A percentile compares a stretch with the other conserved stretches of the same genome.
phyloP scores from a whole-genome alignment of 345 rosid species.

The Cochlearia excelsa region DNA sequence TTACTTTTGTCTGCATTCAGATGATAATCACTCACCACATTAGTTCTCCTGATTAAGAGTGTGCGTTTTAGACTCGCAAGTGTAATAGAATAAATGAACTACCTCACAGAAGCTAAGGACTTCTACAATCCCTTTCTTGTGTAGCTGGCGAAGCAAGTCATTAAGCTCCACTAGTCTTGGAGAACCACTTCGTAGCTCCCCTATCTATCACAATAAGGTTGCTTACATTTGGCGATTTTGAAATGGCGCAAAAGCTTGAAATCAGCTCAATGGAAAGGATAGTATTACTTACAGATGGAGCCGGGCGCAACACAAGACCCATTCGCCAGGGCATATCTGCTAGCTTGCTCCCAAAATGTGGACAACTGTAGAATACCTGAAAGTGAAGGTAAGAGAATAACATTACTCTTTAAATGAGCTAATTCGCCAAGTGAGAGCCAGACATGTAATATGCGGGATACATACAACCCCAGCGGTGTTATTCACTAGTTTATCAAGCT shows the following conservation, averaged over 20 bases:
- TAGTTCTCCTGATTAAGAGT: not conserved
- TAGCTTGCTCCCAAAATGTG: constrained; percentile 95
- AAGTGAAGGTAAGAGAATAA: constrained; percentile 17
- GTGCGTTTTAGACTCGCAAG: constrained; percentile 8
- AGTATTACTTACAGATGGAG: constrained; percentile 71
- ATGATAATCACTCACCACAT: not conserved
- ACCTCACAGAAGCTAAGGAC: constrained; percentile 99
- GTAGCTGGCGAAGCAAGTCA: constrained; percentile 75
- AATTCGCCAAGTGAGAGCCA: constrained; percentile 6
- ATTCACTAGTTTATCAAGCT: constrained; percentile 65
- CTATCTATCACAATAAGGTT: constrained; percentile 48
- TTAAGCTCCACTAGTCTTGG: constrained; percentile 78
- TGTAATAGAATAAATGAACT: constrained; percentile 3
- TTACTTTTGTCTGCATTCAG: constrained; percentile 77
- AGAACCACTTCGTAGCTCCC: constrained; percentile 93
- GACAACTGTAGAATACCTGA: constrained; percentile 97
- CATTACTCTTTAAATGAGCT: constrained; percentile 5
- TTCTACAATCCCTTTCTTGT: constrained; percentile 71
- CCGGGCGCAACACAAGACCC: constrained; percentile 95
- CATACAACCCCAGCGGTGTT: constrained; percentile 92
- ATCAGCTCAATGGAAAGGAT: constrained; percentile 1
- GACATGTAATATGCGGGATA: constrained; percentile 20
- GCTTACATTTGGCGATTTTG: not conserved
- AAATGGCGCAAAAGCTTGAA: not conserved
- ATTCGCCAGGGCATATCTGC: constrained; percentile 99